Base-by-base conservation (phyloP, 1,139 yeast genomes). In the Yamadazyma dushanensis region DNA sequence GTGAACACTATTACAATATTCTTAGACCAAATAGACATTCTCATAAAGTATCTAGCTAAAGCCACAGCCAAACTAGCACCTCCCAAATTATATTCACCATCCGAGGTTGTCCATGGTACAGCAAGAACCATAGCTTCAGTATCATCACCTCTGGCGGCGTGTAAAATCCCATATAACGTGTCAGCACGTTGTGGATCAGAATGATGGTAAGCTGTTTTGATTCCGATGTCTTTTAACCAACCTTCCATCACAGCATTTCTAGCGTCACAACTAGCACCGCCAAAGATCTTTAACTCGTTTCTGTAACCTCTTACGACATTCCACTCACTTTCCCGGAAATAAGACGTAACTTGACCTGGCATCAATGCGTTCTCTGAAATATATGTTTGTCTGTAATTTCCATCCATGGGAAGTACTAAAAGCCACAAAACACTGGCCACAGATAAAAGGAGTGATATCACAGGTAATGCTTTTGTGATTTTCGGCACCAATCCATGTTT, bases 251-350 rank as follows among this genome's bases (percentile, higher is more conserved):
- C 50, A 3, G 55, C 54, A 47, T 80, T 78, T 42, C 78, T 63
- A 32, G 58, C 65, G 2, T 57, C 49, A 21, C 54, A 44, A 3
- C 57, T 35, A n/a, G 43, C 66, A 46, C 42, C 49, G 41, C 54
- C 70, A 61, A 54, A 73, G 51, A 61, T 63, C 50, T 43, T 55
- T 35, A 77, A 55, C 46, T 82, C 87, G 29, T 73, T 74, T 41
- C 96, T 71, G 55, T 83, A 89, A 0, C 97, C 98, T 40, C 97
- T 67, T 17, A 89, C 79, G 37, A 86, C 70, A 53, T 90, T 88
- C 97, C 97, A 92, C 53, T 92, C 98, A 34, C 92, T 80, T 50
- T 90, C 97, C 40, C 97, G 71, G 57, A 88, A 94, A 56, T 88
- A 89, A 13, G 96, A 83, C 49, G 83, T 83, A 3, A 92, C 97